These are phyloP conservation scores for Colletotrichum aenigma DNA, from an alignment of 2,329 filamentous ascomycete species.

Conservation along the genomic window DNA sequence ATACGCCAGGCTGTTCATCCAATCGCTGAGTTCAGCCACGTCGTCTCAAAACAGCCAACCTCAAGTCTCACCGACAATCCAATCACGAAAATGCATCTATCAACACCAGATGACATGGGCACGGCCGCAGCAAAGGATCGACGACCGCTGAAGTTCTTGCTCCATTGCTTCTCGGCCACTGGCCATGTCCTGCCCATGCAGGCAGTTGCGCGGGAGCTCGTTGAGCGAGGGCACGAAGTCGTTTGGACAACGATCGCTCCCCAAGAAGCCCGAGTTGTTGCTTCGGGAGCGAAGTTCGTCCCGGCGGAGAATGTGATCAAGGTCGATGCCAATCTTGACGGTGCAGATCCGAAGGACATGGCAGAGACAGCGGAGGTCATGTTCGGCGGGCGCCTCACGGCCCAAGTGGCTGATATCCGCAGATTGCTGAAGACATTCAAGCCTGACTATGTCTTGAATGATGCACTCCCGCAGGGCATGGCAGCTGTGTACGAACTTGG, in stretches of 20 bases:
- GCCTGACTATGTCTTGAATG: constrained; percentile 38
- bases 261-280: constrained; percentile 36
- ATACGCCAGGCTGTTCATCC: constrained; percentile 5
- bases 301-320: constrained; percentile 32
- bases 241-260: constrained; percentile 39
- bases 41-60: neutral
- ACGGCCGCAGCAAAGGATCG: neutral
- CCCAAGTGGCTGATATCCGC: constrained; percentile 40
- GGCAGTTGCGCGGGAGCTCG: constrained; percentile 39
- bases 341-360: constrained; percentile 31
- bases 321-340: constrained; percentile 33
- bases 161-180: constrained; percentile 43
- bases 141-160: constrained; percentile 35
- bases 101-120: neutral
- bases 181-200: constrained; percentile 45
- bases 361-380: constrained; percentile 30
- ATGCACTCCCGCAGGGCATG: constrained; percentile 40
- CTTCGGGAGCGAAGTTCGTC: constrained; percentile 36
- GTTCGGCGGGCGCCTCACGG: constrained; percentile 31
- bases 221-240: constrained; percentile 40
- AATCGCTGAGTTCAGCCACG: neutral
- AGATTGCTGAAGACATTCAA: constrained; percentile 29
- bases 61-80: neutral
- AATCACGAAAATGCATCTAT: neutral
- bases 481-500: constrained; percentile 37